A percentile compares a stretch with the other conserved stretches of the same genome.
These are phyloP conservation scores for Multifurca ochricompacta DNA, from an alignment of 768 basidiomycete genomes.

Conservation along the genomic window DNA sequence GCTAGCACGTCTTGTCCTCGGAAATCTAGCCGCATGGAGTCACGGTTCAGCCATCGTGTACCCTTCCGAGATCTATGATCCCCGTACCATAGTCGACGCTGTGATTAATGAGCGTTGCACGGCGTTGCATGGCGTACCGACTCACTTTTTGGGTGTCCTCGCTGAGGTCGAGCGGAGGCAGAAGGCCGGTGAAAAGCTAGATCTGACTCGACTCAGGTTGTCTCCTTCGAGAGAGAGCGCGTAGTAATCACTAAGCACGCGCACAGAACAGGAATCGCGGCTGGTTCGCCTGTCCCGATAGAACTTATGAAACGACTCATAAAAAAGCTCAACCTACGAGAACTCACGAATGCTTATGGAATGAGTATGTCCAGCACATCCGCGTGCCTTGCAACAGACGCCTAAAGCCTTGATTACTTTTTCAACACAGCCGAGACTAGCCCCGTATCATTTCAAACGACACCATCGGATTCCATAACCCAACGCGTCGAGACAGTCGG, in stretches of 20 bases:
- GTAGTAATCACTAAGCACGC: not conserved
- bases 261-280: conserved; percentile 71
- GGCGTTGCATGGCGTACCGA: conserved; percentile 78
- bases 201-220: conserved; percentile 52
- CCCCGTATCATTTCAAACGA: conserved; percentile 80
- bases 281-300: conserved; percentile 72
- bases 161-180: conserved; percentile 54
- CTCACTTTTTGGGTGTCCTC: conserved; percentile 73
- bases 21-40: conserved; percentile 72
- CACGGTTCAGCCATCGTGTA: conserved; percentile 72
- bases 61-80: conserved; percentile 56
- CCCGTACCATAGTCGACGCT: conserved; percentile 60
- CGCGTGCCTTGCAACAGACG: not conserved
- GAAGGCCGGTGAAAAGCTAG: conserved; percentile 36
- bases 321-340: conserved; percentile 53
- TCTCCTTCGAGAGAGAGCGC: not conserved
- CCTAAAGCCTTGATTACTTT: not conserved
- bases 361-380: conserved; percentile 55
- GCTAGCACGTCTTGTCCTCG: conserved; percentile 61
- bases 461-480: conserved; percentile 54
- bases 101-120: conserved; percentile 65
- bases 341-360: conserved; percentile 74
- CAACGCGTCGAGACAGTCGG: conserved; percentile 83
- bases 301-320: conserved; percentile 72
- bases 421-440: conserved; percentile 62